phyloP scores from a whole-genome alignment of 306 rosid species.

The Cucurbita pepo region DNA sequence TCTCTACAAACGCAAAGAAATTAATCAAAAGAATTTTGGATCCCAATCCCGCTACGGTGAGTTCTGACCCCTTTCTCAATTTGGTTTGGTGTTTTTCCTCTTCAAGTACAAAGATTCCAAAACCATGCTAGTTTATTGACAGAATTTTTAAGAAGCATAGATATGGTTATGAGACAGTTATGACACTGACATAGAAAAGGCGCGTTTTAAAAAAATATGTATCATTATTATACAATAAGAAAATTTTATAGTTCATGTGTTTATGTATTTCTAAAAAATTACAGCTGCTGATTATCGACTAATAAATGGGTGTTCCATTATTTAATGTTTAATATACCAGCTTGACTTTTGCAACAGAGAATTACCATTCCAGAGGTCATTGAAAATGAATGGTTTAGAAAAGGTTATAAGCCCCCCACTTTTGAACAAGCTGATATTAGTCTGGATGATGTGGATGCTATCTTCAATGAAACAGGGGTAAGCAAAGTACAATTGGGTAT shows the following conservation, averaged over 20 bases:
- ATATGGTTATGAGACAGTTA: not conserved
- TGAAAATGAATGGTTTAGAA: slow-evolving; percentile 94
- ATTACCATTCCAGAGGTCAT: slow-evolving; percentile 67
- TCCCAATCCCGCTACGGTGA: slow-evolving; percentile 69
- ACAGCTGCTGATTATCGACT: not conserved
- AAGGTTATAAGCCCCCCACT: slow-evolving; percentile 72
- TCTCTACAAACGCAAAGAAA: slow-evolving; percentile 79
- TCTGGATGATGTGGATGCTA: slow-evolving; percentile 66
- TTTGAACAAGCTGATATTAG: slow-evolving; percentile 71
- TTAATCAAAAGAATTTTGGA: slow-evolving; percentile 79
- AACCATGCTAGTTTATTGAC: not conserved
- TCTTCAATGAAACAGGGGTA: slow-evolving; percentile 54
- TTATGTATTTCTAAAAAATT: not conserved
- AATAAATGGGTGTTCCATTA: not conserved
- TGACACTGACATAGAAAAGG: not conserved
- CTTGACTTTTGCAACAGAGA: slow-evolving; percentile 39
- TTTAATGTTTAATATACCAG: not conserved
- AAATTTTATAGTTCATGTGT: not conserved
- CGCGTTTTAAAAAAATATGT: not conserved
- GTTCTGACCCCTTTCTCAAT: slow-evolving; percentile 13
- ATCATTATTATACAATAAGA: not conserved
- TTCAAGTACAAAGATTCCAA: not conserved
- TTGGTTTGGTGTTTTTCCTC: not conserved
- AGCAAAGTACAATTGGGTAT: slow-evolving; percentile 5
- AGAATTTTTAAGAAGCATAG: not conserved